These are phyloP conservation scores for Penicillium canariense DNA, from an alignment of 495 filamentous ascomycete species.

Conservation along the genomic window DNA sequence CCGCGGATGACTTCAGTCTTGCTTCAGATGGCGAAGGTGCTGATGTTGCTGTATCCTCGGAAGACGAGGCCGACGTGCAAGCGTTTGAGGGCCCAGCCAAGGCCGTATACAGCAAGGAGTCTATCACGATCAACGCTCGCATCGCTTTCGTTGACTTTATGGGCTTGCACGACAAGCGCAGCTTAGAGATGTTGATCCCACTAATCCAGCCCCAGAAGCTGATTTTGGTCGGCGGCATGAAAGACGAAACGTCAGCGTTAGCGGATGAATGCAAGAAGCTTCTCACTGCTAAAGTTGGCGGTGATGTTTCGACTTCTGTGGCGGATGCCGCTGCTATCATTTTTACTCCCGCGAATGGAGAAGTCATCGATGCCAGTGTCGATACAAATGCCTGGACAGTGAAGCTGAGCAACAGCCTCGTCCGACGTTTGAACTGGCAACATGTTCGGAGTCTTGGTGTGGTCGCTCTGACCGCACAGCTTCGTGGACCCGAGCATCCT, in stretches of 20 bases:
- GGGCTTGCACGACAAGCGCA: constrained; percentile 89
- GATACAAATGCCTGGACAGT: constrained; percentile 98
- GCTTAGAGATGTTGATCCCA: constrained; percentile 89
- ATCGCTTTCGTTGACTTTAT: constrained; percentile 89
- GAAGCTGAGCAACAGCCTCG: constrained; percentile 77
- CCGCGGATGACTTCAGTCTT: constrained; percentile 37
- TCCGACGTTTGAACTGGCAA: constrained; percentile 89
- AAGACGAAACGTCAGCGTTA: constrained; percentile 70
- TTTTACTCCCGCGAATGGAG: constrained; percentile 73
- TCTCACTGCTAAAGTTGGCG: constrained; percentile 52
- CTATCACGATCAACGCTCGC: constrained; percentile 63
- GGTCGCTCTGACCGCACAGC: constrained; percentile 75
- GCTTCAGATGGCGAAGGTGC: constrained; percentile 43
- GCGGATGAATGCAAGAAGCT: constrained; percentile 80
- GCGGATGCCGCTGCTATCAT: constrained; percentile 55
- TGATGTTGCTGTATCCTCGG: constrained; percentile 48
- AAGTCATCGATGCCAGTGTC: constrained; percentile 80
- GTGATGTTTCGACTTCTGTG: constrained; percentile 28
- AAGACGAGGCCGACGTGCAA: constrained; percentile 47
- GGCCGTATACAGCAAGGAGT: constrained; percentile 57
- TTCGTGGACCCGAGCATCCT: constrained; percentile 38
- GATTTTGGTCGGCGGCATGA: constrained; percentile 78
- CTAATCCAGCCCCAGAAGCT: constrained; percentile 92
- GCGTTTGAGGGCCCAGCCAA: constrained; percentile 69
- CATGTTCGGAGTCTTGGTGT: constrained; percentile 85